phyloP scores from a whole-genome alignment of 106 monocot species.

The Acanthochlamys bracteata region DNA sequence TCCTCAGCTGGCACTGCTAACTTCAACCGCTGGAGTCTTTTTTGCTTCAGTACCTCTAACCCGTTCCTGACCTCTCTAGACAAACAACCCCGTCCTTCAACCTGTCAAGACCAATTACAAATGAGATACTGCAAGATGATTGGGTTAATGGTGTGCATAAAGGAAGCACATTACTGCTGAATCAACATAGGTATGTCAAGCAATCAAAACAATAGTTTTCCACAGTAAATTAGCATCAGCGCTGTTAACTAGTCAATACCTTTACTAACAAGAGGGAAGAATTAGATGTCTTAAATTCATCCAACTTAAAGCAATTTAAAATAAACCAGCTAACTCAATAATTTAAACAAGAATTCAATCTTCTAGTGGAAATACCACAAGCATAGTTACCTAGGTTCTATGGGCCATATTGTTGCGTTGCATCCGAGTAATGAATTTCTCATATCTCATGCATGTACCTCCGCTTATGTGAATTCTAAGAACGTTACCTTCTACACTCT shows the following conservation, averaged over 20 bases:
- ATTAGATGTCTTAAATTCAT: neutral
- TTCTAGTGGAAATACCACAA: no score
- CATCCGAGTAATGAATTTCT: no score
- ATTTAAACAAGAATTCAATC: no score
- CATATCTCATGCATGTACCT: no score
- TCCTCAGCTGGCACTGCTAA: conserved; percentile 14
- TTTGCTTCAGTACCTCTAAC: conserved; percentile 54
- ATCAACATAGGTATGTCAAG: no score
- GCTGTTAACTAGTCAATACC: neutral
- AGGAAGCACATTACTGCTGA: neutral
- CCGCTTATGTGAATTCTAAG: no score
- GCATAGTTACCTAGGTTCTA: no score
- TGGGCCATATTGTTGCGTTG: no score
- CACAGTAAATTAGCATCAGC: neutral
- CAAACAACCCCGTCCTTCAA: conserved; percentile 54
- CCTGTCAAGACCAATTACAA: conserved; percentile 21
- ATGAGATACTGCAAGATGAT: neutral
- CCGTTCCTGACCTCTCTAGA: conserved; percentile 47
- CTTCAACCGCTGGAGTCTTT: conserved; percentile 34
- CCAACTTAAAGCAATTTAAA: no score
- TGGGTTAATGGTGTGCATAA: no score
- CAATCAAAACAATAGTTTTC: neutral
- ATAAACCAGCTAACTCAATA: no score
- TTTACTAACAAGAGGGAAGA: neutral
- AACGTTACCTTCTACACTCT: no score